Evolutionary conservation across 768 basidiomycete genomes (phyloP).

Genomic region (Phlebiopsis flavidoalba): DNA sequence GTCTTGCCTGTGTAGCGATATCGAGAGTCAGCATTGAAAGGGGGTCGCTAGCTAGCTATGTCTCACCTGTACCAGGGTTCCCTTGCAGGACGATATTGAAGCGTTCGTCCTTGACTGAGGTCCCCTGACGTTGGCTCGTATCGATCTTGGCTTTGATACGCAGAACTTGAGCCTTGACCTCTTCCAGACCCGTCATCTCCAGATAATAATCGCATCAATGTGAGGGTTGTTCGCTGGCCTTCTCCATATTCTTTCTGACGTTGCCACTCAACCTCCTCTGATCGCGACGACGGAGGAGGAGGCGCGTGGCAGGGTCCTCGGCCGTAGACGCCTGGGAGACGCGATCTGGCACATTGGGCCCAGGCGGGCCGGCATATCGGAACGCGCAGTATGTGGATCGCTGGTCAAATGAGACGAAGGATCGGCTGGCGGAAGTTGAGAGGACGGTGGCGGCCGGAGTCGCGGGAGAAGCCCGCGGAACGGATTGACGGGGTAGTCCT

Average conservation of each 20-base stretch:
- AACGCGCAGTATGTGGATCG: not conserved
- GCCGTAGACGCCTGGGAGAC: not conserved
- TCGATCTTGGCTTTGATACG: constrained; percentile 57
- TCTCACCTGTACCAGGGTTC: constrained; percentile 69
- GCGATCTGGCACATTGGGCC: not conserved
- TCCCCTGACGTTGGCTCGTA: constrained; percentile 44
- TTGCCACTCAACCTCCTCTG: constrained; percentile 45
- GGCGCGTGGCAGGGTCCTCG: not conserved
- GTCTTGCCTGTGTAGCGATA: constrained; percentile 50
- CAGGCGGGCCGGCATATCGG: not conserved
- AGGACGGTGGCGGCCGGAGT: not conserved
- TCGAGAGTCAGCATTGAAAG: not conserved
- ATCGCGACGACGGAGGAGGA: constrained; percentile 3
- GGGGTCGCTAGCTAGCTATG: not conserved
- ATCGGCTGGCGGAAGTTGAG: not conserved
- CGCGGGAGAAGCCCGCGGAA: not conserved
- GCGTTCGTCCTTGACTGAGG: constrained; percentile 47
- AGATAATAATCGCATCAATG: constrained; percentile 67
- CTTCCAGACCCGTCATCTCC: constrained; percentile 65
- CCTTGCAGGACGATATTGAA: constrained; percentile 61
- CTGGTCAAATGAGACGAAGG: not conserved
- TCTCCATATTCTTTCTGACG: constrained; percentile 49
- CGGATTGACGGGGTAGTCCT: not conserved
- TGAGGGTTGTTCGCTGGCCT: constrained; percentile 45
- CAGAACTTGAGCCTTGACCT: constrained; percentile 58